phyloP scores from a whole-genome alignment of 306 rosid species.

The Rosa lucieae region DNA sequence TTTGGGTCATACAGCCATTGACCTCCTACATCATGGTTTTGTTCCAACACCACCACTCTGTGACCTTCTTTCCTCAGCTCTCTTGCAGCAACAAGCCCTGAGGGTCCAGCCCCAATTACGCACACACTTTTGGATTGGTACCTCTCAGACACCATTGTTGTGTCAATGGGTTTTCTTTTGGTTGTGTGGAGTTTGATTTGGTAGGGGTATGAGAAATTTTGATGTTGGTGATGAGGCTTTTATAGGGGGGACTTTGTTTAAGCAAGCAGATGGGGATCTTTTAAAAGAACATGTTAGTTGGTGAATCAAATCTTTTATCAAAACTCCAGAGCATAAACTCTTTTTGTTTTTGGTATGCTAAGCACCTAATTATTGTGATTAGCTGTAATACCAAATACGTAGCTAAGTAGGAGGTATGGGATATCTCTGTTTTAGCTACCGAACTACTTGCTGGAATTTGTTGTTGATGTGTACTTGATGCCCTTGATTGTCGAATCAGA shows the following conservation, averaged over 20 bases:
- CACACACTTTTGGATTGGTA: slow-evolving; percentile 56
- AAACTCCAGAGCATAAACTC: background rate
- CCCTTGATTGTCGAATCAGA: too few relatives aligned
- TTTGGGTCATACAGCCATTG: slow-evolving; percentile 85
- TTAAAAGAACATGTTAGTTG: too few relatives aligned
- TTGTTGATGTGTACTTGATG: too few relatives aligned
- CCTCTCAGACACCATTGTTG: slow-evolving; percentile 58
- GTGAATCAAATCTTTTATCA: too few relatives aligned
- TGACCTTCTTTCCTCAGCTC: slow-evolving; percentile 89
- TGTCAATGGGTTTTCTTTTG: background rate
- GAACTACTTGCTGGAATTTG: too few relatives aligned
- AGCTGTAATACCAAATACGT: background rate
- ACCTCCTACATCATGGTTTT: slow-evolving; percentile 85
- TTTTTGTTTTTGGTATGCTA: background rate
- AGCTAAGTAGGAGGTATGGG: too few relatives aligned
- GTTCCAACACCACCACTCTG: slow-evolving; percentile 61
- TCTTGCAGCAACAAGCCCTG: slow-evolving; percentile 84
- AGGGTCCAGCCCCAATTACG: slow-evolving; percentile 89
- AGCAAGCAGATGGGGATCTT: slow-evolving; percentile 25
- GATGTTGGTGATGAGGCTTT: slow-evolving; percentile 23
- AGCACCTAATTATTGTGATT: background rate
- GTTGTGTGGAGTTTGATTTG: background rate
- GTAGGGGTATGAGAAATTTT: slow-evolving; percentile 8
- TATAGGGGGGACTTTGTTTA: slow-evolving; percentile 31
- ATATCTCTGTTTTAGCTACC: too few relatives aligned